Percentiles rank a stretch among this genome's conserved stretches.
Evolutionary conservation across 169 alveolate species (phyloP).

Genomic region (Plasmodium fragile): DNA sequence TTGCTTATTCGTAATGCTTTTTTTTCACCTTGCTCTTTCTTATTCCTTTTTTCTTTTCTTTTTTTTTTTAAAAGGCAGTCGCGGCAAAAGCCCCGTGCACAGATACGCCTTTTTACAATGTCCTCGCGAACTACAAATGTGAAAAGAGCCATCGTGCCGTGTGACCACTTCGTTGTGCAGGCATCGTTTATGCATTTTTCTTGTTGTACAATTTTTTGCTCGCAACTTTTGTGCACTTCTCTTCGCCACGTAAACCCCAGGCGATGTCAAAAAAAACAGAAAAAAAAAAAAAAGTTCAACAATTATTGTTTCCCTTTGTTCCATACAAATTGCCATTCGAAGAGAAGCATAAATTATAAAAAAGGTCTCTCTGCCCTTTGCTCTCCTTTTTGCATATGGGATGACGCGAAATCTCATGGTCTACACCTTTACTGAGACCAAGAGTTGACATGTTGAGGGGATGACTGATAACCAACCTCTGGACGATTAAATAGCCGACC

Average conservation of each 20-base stretch:
- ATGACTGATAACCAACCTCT: neutral
- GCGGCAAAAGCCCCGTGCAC: neutral
- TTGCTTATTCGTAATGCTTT: neutral
- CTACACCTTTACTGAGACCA: constrained; percentile 5
- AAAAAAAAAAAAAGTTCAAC: neutral
- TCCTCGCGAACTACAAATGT: neutral
- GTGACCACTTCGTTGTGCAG: neutral
- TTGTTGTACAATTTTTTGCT: constrained; percentile 4
- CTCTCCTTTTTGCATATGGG: neutral
- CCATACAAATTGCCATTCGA: neutral
- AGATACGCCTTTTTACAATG: neutral
- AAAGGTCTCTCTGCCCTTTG: neutral
- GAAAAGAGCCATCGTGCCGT: neutral
- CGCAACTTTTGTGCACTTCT: neutral
- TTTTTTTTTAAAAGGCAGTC: neutral
- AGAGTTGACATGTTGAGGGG: neutral
- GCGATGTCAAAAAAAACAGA: neutral
- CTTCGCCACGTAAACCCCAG: neutral
- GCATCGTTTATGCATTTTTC: neutral
- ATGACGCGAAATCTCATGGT: neutral
- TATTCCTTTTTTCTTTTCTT: neutral
- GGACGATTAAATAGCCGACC: neutral
- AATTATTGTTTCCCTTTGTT: neutral
- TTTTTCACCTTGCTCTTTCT: neutral
- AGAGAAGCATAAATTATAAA: neutral